Base-by-base conservation (phyloP, 352 stramenopile species). In the Saprolegnia parasitica region DNA sequence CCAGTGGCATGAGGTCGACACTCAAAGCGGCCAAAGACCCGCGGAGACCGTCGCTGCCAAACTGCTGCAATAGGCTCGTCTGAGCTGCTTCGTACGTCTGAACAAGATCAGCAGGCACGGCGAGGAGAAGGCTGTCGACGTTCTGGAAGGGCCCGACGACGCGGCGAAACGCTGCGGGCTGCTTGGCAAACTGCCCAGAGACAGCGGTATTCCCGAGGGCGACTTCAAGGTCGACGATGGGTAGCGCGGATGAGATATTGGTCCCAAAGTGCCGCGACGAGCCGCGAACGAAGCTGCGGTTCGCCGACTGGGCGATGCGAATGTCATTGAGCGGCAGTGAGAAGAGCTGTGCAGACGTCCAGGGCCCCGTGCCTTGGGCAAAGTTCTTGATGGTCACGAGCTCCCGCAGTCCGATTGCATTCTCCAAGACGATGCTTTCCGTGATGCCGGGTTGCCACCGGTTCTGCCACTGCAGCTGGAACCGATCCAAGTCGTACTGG, bases 291-390 rank as follows among this genome's bases (percentile, higher is more conserved):
- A 66, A 46, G 13, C 58, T 66, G 8, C 58, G 58, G 24, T 66
- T 66, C 20, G 26, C 3, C 4, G 5, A n/a, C n/a, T n/a, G n/a
- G n/a, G n/a, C n/a, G n/a, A n/a, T 16, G 56, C 4, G 39, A 5
- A 52, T 5, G 21, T 23, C 61, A 10, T 56, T 55, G 18, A 67
- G 21, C 8, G 40, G 61, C 56, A 46, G 32, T 56, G 16, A 67
- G 24, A 1, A 9, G 4, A 20, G 29, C 0, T 0, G 61, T 39
- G 29, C 0, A 1, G 61, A 56, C 26, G 46, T 56, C 61, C 61
- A 67, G 4, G 61, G 52, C 1, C 52, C 52, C 11, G 52, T 60
- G 35, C 11, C 20, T 3, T 2, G 11, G 11, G 6, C n/a, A n/a
- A 66, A 4, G 21, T 15, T 11, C n/a, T 52, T 66, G n/a, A 66